Percentiles rank a stretch among this genome's conserved stretches.
Evolutionary conservation across 73 alveolate genomes (phyloP).

Genomic region (Effrenium voratum): DNA sequence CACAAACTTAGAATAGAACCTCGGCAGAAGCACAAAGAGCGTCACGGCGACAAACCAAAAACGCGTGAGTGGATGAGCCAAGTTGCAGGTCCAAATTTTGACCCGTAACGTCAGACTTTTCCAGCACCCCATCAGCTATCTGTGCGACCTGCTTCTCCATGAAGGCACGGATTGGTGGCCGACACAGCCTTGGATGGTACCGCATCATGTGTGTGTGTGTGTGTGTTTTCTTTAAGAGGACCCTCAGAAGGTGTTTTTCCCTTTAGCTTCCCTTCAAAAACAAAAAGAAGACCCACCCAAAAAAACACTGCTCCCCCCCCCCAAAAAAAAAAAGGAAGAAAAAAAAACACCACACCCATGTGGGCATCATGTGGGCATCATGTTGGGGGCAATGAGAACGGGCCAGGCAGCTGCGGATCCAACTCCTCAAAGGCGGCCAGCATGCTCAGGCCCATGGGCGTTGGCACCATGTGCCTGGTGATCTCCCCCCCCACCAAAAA

Average conservation of each 20-base stretch:
- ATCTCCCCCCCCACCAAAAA: too few relatives aligned
- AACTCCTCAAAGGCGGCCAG: conserved; percentile 80
- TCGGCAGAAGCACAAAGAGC: not conserved
- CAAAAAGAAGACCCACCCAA: too few relatives aligned
- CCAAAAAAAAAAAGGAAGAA: too few relatives aligned
- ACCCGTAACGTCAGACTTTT: conserved; percentile 65
- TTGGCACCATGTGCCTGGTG: conserved; percentile 88
- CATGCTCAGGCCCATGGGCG: conserved; percentile 83
- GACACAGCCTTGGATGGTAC: conserved; percentile 41
- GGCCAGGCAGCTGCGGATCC: conserved; percentile 28
- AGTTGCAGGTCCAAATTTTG: conserved; percentile 51
- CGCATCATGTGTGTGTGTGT: not conserved
- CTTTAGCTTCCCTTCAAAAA: too few relatives aligned
- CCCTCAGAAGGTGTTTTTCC: too few relatives aligned
- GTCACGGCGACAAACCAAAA: not conserved
- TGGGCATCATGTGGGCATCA: too few relatives aligned
- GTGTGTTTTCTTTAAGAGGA: not conserved
- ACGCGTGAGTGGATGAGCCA: not conserved
- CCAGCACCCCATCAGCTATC: conserved; percentile 74
- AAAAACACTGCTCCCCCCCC: too few relatives aligned
- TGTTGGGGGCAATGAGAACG: too few relatives aligned
- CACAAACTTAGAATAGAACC: conserved; percentile 71
- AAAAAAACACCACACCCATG: too few relatives aligned
- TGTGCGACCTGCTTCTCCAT: conserved; percentile 92
- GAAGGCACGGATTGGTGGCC: conserved; percentile 87